Base-by-base conservation (phyloP, 2,329 filamentous ascomycete species). In the Chaetomium sp. region DNA sequence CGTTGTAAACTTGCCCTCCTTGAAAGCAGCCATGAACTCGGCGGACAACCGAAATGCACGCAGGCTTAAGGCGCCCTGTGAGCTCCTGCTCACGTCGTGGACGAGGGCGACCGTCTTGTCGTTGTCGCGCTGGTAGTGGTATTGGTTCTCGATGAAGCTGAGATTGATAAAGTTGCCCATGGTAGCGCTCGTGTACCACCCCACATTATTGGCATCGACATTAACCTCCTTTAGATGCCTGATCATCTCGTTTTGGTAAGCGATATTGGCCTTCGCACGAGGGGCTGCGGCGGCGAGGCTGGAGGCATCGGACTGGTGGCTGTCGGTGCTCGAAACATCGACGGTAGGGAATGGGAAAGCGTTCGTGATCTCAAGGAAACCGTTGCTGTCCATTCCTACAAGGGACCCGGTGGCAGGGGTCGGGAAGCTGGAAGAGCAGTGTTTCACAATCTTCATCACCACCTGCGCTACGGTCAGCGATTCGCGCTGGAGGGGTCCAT, bases 161-260 rank as follows among this genome's bases (percentile, higher is more conserved):
- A 88, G 74, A 79, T 91, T 96, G 79, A 97, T 81, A 67, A 97
- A 97, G 80, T 96, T 97, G 73, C 94, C 94, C 89, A 99, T 95
- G 73, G 91, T 96, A 61, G 91, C 90, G 77, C 91, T 96, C 57
- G 91, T 96, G 78, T 99, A 99, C 91, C 91, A 99, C 67, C 94
- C 94, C 58, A 95, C 90, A 68, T 90, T 95, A 79, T 97, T 96
- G 63, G 94, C 94, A 72, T 99, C 94, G 58, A 97, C 89, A 72
- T 97, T 99, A 68, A 99, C 94, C 75, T 97, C 94, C 72, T 92
- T 88, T 61, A 97, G 78, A 73, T 94, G 91, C 69, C 91, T 88
- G 74, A 99, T 92, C 92, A 97, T 97, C 74, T 99, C 94, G 63
- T 84, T 86, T 77, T 96, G 89, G 76, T 99, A 97, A 65, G 79